phyloP scores from a whole-genome alignment of 306 rosid genomes.

The Alnus rubra region DNA sequence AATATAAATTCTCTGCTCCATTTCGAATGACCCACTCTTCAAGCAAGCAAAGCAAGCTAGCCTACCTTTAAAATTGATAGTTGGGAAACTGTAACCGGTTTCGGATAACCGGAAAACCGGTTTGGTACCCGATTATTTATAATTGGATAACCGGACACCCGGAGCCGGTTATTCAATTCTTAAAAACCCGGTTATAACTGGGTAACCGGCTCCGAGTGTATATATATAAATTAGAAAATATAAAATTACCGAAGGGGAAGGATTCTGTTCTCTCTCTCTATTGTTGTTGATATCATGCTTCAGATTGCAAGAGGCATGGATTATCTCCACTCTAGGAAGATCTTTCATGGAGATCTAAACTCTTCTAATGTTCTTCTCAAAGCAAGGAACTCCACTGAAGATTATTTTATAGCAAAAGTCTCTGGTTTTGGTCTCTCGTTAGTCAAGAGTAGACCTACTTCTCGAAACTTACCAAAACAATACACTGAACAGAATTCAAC shows the following conservation, averaged over 20 bases:
- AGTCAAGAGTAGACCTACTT: neutral
- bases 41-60: no score
- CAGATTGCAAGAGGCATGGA: slow-evolving; percentile 93
- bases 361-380: slow-evolving; percentile 62
- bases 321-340: slow-evolving; percentile 67
- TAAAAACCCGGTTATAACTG: no score
- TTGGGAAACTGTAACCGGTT: no score
- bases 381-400: slow-evolving; percentile 63
- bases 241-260: slow-evolving; percentile 43
- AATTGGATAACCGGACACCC: no score
- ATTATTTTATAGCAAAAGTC: slow-evolving; percentile 72
- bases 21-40: no score
- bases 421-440: slow-evolving; percentile 66
- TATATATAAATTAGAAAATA: no score
- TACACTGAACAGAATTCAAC: slow-evolving; percentile 23
- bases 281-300: slow-evolving; percentile 86
- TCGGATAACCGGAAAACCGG: no score
- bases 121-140: no score
- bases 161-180: no score
- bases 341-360: slow-evolving; percentile 79
- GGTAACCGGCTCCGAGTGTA: no score
- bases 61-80: no score
- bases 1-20: no score
- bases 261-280: slow-evolving; percentile 66
- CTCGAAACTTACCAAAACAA: slow-evolving; percentile 36